These are phyloP conservation scores for Auricularia auricula-judae DNA, from an alignment of 768 basidiomycete species.

Conservation along the genomic window DNA sequence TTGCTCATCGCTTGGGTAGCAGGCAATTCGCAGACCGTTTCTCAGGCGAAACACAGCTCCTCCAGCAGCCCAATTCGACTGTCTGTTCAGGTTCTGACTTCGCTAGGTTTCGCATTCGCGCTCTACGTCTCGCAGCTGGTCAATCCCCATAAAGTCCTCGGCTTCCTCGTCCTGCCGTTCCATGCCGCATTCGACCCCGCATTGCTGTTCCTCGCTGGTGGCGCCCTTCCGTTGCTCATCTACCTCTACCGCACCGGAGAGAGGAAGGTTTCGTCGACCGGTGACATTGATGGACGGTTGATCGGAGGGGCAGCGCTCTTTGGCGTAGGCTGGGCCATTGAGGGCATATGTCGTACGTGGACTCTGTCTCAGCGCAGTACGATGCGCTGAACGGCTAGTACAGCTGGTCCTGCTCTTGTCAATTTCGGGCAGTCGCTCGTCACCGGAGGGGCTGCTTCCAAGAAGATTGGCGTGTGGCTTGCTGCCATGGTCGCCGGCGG, in stretches of 20 bases:
- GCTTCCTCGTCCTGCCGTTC: slow-evolving; percentile 41
- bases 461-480: neutral
- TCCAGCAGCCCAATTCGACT: slow-evolving; percentile 20
- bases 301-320: slow-evolving; percentile 43
- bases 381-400: slow-evolving; percentile 3
- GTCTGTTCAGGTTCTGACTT: slow-evolving; percentile 30
- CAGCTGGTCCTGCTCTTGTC: slow-evolving; percentile 53
- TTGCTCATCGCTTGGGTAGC: neutral
- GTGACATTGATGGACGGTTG: slow-evolving; percentile 33
- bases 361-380: neutral
- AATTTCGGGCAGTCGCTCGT: slow-evolving; percentile 37
- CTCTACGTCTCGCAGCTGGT: slow-evolving; percentile 44
- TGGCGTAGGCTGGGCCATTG: slow-evolving; percentile 51
- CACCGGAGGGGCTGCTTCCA: neutral
- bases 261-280: slow-evolving; percentile 28
- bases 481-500: neutral
- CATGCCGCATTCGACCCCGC: slow-evolving; percentile 45
- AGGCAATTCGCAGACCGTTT: neutral
- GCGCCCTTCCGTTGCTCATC: slow-evolving; percentile 38
- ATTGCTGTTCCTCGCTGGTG: slow-evolving; percentile 39
- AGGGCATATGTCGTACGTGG: slow-evolving; percentile 50
- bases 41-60: neutral
- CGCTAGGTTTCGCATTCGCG: slow-evolving; percentile 41
- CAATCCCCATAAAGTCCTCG: slow-evolving; percentile 36
- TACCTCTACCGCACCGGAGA: slow-evolving; percentile 33